A percentile compares a stretch with the other conserved stretches of the same genome.
Conservation (phyloP, 2,329 filamentous ascomycete genomes). For the Laburnicola sp. region DNA sequence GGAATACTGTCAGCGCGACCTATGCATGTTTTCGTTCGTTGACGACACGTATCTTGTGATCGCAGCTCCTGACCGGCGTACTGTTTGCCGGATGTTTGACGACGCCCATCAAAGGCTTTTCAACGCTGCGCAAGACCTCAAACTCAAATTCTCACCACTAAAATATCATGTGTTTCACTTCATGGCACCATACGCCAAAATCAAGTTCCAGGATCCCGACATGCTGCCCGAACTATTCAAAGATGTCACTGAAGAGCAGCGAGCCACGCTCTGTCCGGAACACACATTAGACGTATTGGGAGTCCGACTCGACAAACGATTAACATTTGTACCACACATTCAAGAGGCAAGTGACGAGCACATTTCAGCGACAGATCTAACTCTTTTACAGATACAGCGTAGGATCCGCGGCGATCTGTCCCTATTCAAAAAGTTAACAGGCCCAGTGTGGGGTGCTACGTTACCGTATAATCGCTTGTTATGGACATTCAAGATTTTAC, state of each 20-base stretch:
- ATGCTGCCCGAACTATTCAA: background rate
- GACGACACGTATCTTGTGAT: no score
- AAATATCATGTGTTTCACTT: slow-evolving; percentile 8
- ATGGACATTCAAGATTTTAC: background rate
- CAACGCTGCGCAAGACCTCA: background rate
- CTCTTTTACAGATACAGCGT: no score
- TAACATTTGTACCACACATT: background rate
- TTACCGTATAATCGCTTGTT: background rate
- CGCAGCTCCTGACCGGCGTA: no score
- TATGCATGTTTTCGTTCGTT: no score
- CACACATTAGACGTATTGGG: background rate
- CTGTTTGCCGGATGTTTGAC: background rate
- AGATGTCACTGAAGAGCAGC: no score
- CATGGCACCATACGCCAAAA: background rate
- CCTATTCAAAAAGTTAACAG: background rate
- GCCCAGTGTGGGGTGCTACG: background rate
- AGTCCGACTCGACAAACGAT: background rate
- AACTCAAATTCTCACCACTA: background rate
- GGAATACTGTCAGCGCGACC: no score
- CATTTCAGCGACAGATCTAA: no score
- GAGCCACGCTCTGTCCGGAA: background rate
- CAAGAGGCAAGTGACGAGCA: background rate
- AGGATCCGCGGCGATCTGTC: background rate
- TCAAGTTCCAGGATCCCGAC: background rate
- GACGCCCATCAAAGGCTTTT: background rate